These are phyloP conservation scores for Rhododendron williamsianum DNA, from an alignment of 148 eudicot genomes.

Conservation along the genomic window DNA sequence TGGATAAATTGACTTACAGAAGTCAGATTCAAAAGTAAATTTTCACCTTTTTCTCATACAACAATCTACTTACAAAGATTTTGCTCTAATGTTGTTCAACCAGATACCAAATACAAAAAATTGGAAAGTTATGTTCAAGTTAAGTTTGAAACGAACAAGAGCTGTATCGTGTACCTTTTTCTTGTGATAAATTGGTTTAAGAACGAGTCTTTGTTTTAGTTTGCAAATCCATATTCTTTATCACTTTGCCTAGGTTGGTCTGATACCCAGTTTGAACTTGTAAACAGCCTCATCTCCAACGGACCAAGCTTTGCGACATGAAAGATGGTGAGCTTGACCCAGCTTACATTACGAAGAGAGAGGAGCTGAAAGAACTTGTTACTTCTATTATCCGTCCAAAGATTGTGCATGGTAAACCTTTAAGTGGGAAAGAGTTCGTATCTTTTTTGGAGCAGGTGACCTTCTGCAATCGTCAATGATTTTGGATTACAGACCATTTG, in stretches of 20 bases:
- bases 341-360: conserved; percentile 71
- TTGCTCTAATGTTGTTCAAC: background rate
- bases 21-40: background rate
- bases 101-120: background rate
- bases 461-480: conserved; percentile 9
- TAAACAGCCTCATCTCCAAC: conserved; percentile 92
- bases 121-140: background rate
- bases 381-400: conserved; percentile 74
- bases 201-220: background rate
- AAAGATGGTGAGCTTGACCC: conserved; percentile 88
- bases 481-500: background rate
- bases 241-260: background rate
- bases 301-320: conserved; percentile 93
- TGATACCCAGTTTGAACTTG: conserved; percentile 14
- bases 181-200: background rate
- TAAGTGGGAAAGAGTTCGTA: conserved; percentile 88
- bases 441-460: conserved; percentile 83
- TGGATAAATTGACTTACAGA: background rate
- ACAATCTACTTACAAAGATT: background rate
- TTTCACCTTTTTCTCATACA: background rate
- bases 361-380: conserved; percentile 68
- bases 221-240: background rate
- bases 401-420: conserved; percentile 80
- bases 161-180: background rate
- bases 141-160: background rate